A percentile compares a stretch with the other conserved stretches of the same genome.
These are phyloP conservation scores for Zea luxurians DNA, from an alignment of 176 grass and related monocot genomes.

Conservation along the genomic window DNA sequence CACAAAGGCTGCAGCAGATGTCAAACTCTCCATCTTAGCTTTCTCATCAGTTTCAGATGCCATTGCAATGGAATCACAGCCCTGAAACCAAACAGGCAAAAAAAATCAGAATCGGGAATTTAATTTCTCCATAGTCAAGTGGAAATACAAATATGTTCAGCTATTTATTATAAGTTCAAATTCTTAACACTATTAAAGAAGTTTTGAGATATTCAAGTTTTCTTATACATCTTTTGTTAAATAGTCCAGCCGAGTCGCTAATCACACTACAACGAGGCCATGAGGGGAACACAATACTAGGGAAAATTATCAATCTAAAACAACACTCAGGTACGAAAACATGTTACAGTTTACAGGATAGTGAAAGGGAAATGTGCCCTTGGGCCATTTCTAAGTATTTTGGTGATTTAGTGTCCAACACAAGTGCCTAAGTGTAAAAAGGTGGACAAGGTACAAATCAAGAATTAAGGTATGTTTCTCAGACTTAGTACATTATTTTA, in stretches of 20 bases:
- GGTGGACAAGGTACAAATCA: too few relatives aligned
- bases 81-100: conserved; percentile 10
- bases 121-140: background rate
- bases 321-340: background rate
- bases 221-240: background rate
- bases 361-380: too few relatives aligned
- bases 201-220: background rate
- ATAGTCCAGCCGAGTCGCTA: background rate
- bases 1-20: conserved; percentile 83
- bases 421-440: too few relatives aligned
- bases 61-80: conserved; percentile 36
- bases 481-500: too few relatives aligned
- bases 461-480: too few relatives aligned
- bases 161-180: background rate
- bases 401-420: too few relatives aligned
- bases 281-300: background rate
- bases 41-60: conserved; percentile 56
- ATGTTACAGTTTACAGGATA: background rate
- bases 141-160: conserved; percentile 19
- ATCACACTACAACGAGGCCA: background rate
- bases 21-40: conserved; percentile 69
- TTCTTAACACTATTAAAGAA: background rate
- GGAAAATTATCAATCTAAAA: background rate
- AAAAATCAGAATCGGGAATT: conserved; percentile 26
- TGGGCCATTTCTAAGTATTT: too few relatives aligned